Evolutionary conservation across 2,329 filamentous ascomycete species (phyloP).

Genomic region (Tolypocladium ovalisporum): DNA sequence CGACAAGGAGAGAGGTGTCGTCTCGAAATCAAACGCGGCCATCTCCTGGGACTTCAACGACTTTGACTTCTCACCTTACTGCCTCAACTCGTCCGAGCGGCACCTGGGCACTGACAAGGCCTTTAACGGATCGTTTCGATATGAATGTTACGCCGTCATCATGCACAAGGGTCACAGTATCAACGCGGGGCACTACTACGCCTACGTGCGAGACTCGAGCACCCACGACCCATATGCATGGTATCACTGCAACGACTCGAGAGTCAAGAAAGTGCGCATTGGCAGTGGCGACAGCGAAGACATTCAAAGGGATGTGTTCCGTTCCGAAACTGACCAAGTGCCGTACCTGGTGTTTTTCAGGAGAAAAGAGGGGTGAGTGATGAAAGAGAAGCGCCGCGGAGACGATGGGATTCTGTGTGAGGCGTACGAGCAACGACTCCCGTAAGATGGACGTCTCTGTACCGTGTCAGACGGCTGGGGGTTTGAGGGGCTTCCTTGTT

Average conservation of each 20-base stretch:
- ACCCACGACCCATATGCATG: constrained; percentile 31
- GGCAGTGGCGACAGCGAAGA: constrained; percentile 23
- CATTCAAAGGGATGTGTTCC: constrained; percentile 26
- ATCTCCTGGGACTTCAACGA: constrained; percentile 69
- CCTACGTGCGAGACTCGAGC: constrained; percentile 51
- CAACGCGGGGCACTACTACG: constrained; percentile 70
- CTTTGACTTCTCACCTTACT: constrained; percentile 42
- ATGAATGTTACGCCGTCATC: constrained; percentile 80
- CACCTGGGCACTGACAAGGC: constrained; percentile 19
- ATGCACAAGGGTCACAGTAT: constrained; percentile 60
- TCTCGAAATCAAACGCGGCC: constrained; percentile 56
- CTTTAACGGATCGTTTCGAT: constrained; percentile 51
- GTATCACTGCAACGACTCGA: constrained; percentile 37
- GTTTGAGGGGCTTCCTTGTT: background rate
- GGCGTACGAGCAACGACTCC: background rate
- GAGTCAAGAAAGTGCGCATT: constrained; percentile 29
- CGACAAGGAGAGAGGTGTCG: constrained; percentile 18
- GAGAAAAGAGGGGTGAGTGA: constrained; percentile 17
- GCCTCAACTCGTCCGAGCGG: constrained; percentile 23
- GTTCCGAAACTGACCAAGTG: constrained; percentile 23
- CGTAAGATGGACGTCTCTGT: background rate
- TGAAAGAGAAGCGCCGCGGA: background rate
- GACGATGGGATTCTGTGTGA: background rate
- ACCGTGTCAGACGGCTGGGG: background rate
- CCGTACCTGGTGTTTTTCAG: constrained; percentile 38